phyloP scores from a whole-genome alignment of 2,329 filamentous ascomycete genomes.

The Aspergillus flavus region DNA sequence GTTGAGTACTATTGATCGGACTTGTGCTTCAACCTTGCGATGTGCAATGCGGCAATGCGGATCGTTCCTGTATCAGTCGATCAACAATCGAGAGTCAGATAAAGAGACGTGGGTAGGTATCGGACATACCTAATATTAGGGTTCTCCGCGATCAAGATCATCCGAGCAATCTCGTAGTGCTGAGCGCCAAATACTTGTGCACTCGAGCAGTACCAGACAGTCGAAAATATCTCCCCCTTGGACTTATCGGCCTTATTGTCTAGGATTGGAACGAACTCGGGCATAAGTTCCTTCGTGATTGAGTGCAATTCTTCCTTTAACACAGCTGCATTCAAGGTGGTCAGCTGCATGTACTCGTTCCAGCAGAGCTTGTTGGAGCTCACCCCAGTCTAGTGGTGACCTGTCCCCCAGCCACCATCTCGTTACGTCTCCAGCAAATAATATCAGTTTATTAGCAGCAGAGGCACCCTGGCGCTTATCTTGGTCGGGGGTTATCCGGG shows the following conservation, averaged over 20 bases:
- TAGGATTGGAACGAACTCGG: slow-evolving; percentile 16
- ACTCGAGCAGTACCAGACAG: slow-evolving; percentile 25
- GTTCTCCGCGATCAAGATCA: slow-evolving; percentile 25
- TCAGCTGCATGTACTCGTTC: background rate
- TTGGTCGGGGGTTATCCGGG: slow-evolving; percentile 15
- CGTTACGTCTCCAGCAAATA: slow-evolving; percentile 25
- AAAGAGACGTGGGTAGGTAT: background rate
- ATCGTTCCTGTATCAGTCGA: slow-evolving; percentile 6
- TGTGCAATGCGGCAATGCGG: slow-evolving; percentile 14
- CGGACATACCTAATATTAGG: slow-evolving; percentile 19
- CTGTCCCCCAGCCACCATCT: slow-evolving; percentile 23
- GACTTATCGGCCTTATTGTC: slow-evolving; percentile 17
- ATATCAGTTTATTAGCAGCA: slow-evolving; percentile 21
- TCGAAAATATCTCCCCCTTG: slow-evolving; percentile 26
- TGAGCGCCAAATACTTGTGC: slow-evolving; percentile 25
- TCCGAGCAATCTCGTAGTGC: slow-evolving; percentile 23
- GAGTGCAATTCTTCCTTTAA: background rate
- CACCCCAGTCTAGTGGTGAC: slow-evolving; percentile 18
- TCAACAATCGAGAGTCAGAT: background rate
- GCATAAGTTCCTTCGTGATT: background rate
- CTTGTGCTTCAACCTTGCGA: slow-evolving; percentile 21
- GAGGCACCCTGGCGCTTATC: slow-evolving; percentile 15
- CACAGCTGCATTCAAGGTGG: background rate
- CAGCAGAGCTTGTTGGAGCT: background rate
- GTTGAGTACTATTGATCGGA: slow-evolving; percentile 22